A percentile compares a stretch with the other conserved stretches of the same genome.
Evolutionary conservation across 140 eudicot genomes (phyloP).

Genomic region (Anethum foeniculum): DNA sequence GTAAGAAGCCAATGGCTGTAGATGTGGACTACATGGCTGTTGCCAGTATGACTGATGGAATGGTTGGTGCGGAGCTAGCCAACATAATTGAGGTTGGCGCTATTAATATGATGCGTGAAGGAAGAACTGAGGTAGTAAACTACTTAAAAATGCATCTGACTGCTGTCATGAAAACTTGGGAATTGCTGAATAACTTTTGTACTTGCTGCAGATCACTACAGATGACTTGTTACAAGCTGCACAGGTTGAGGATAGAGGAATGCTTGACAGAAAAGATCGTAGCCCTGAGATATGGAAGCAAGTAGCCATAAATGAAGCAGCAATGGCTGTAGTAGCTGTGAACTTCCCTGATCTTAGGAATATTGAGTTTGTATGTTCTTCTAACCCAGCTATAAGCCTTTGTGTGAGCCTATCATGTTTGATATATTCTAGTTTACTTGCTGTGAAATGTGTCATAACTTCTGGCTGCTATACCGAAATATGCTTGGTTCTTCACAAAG

Average conservation of each 20-base stretch:
- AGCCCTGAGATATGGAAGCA: slow-evolving; percentile 79
- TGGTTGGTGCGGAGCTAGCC: slow-evolving; percentile 98
- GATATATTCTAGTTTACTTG: background rate
- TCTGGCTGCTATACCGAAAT: background rate
- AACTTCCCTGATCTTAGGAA: slow-evolving; percentile 66
- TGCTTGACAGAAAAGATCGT: slow-evolving; percentile 77
- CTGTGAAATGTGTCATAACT: background rate
- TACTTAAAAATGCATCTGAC: background rate
- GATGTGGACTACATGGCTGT: slow-evolving; percentile 93
- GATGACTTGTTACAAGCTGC: slow-evolving; percentile 95
- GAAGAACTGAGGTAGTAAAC: slow-evolving; percentile 65
- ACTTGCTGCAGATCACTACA: slow-evolving; percentile 64
- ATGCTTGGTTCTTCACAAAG: background rate
- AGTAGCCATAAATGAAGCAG: slow-evolving; percentile 89
- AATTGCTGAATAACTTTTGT: background rate
- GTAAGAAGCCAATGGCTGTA: slow-evolving; percentile 87
- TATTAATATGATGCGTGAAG: slow-evolving; percentile 84
- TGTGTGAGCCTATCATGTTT: background rate
- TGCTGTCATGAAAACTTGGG: background rate
- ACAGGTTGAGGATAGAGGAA: slow-evolving; percentile 84
- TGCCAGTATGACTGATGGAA: slow-evolving; percentile 78
- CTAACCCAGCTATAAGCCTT: slow-evolving; percentile 13
- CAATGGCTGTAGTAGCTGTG: slow-evolving; percentile 71
- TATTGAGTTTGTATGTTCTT: slow-evolving; percentile 71
- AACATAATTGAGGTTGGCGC: slow-evolving; percentile 90